These are phyloP conservation scores for Gillenia trifoliata DNA, from an alignment of 306 rosid genomes.

Conservation along the genomic window DNA sequence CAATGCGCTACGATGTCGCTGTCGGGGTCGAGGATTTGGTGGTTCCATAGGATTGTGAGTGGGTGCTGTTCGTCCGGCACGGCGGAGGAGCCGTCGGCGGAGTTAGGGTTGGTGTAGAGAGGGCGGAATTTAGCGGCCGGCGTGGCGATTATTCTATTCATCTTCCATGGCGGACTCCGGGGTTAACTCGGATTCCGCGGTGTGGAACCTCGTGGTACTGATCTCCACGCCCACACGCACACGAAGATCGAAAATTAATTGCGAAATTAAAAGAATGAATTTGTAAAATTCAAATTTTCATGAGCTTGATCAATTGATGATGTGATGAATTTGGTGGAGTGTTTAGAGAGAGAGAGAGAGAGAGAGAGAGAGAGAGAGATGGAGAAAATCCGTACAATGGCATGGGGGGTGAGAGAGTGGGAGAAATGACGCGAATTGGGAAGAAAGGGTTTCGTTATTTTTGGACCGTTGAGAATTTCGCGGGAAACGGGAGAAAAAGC, in stretches of 20 bases:
- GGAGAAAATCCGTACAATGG: neutral
- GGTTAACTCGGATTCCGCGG: constrained; percentile 61
- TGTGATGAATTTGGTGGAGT: too few relatives aligned
- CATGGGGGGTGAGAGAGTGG: neutral
- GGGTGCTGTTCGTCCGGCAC: constrained; percentile 40
- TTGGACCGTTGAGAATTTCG: constrained; percentile 34
- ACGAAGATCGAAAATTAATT: neutral
- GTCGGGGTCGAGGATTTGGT: constrained; percentile 82
- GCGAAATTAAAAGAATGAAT: neutral
- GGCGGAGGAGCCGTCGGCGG: constrained; percentile 16
- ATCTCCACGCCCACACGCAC: neutral
- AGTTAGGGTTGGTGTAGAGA: constrained; percentile 40
- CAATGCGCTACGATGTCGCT: constrained; percentile 69
- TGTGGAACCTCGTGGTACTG: neutral
- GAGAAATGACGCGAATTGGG: neutral
- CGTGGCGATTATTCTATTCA: constrained; percentile 66
- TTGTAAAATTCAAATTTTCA: neutral
- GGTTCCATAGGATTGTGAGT: constrained; percentile 55
- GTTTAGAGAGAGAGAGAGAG: neutral
- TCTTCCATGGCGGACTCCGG: constrained; percentile 97
- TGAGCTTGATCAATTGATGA: neutral
- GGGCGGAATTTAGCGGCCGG: constrained; percentile 66
- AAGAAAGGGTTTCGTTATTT: constrained; percentile 14
- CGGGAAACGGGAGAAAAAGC: constrained; percentile 38
- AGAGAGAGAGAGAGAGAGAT: neutral